Evolutionary conservation across 179 eudicot genomes (phyloP).

Genomic region (Carnegiea gigantea): DNA sequence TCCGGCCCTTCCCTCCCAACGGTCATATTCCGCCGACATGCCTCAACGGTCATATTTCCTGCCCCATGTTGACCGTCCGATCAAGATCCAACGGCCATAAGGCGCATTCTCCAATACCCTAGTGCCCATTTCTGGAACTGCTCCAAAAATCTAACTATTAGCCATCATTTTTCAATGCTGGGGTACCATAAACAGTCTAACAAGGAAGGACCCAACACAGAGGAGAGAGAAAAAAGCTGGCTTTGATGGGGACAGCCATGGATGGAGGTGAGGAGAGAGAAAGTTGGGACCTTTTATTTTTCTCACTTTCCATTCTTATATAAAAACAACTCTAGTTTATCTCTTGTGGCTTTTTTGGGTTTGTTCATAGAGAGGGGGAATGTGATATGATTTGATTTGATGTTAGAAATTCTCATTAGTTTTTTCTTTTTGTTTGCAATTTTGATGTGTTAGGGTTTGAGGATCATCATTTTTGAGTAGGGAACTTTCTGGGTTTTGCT

Average conservation of each 20-base stretch:
- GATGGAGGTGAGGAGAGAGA: conserved; percentile 15
- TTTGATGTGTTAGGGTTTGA: conserved; percentile 4
- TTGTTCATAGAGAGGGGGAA: not conserved
- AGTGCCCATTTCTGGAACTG: not conserved
- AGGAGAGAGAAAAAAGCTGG: conserved; percentile 13
- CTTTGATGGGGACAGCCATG: conserved; percentile 44
- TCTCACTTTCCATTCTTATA: conserved; percentile 18
- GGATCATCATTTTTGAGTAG: not conserved
- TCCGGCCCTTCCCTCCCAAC: conserved; percentile 38
- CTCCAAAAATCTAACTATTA: conserved; percentile 15
- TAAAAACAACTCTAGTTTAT: conserved; percentile 32
- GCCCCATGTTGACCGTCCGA: conserved; percentile 43
- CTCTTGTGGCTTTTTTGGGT: conserved; percentile 38
- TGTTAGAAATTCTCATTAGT: too few relatives aligned
- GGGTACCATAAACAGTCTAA: conserved; percentile 30
- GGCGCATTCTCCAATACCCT: not conserved
- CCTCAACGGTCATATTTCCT: conserved; percentile 57
- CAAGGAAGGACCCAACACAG: conserved; percentile 20
- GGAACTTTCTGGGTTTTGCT: not conserved
- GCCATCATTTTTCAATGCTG: conserved; percentile 18
- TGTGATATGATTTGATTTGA: not conserved
- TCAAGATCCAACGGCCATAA: conserved; percentile 49
- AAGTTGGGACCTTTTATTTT: conserved; percentile 17
- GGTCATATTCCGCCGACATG: conserved; percentile 62
- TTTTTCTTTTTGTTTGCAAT: not conserved